phyloP scores from a whole-genome alignment of 176 grass and related monocot species.

The Neostapfia colusana region DNA sequence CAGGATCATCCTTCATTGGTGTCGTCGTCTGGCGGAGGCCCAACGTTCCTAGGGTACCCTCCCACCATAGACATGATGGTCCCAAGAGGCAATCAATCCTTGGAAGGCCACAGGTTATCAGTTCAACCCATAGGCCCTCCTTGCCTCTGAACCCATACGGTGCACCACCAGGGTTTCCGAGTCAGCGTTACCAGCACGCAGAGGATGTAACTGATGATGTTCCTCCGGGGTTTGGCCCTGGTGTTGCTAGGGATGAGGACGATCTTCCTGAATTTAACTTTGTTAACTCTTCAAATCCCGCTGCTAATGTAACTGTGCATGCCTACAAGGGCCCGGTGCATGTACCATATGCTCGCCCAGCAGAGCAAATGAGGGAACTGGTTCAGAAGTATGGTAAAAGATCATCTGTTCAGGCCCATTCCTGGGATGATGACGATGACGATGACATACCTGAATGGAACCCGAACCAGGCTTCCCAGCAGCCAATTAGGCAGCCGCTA shows the following conservation, averaged over 20 bases:
- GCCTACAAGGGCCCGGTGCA: constrained; percentile 48
- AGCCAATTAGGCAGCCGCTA: constrained; percentile 17
- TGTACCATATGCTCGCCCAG: constrained; percentile 46
- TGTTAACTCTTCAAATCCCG: constrained; percentile 51
- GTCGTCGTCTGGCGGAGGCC: constrained; percentile 81
- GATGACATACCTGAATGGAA: constrained; percentile 96
- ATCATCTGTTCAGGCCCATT: constrained; percentile 38
- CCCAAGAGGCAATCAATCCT: constrained; percentile 55
- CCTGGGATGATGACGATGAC: constrained; percentile 56
- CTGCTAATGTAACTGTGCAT: constrained; percentile 54
- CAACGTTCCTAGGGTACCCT: constrained; percentile 52
- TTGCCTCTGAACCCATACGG: constrained; percentile 13
- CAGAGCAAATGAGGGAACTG: constrained; percentile 61
- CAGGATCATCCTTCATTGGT: constrained; percentile 60
- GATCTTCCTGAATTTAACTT: constrained; percentile 71
- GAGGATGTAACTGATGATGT: constrained; percentile 82
- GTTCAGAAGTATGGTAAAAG: constrained; percentile 71
- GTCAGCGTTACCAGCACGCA: constrained; percentile 20
- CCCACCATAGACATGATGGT: constrained; percentile 54
- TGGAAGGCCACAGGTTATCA: constrained; percentile 56
- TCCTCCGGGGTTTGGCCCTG: constrained; percentile 87
- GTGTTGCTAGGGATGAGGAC: constrained; percentile 62
- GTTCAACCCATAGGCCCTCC: constrained; percentile 38
- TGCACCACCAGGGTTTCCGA: constrained; percentile 43
- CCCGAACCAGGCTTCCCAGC: constrained; percentile 49